phyloP scores from a whole-genome alignment of 1,139 yeast species.

The Candida sp. region DNA sequence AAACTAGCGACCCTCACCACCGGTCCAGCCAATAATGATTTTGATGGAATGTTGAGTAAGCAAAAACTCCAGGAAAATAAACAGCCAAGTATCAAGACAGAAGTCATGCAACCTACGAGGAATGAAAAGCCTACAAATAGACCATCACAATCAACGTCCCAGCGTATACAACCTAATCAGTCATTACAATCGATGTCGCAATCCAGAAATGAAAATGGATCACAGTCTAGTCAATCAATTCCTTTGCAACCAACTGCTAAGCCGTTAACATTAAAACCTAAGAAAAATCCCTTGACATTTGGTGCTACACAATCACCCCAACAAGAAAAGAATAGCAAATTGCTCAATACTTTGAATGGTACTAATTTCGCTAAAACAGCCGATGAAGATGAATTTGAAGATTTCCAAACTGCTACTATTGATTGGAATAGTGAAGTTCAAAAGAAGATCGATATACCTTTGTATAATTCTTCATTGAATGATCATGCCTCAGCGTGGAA shows the following conservation, averaged over 20 bases:
- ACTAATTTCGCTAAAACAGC: slow-evolving; percentile 11
- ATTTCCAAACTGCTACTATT: slow-evolving; percentile 19
- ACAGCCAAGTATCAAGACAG: slow-evolving; percentile 7
- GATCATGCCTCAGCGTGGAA: not conserved
- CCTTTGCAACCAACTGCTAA: not conserved
- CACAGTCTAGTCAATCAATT: not conserved
- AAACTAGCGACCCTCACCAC: slow-evolving; percentile 22
- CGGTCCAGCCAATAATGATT: slow-evolving; percentile 11
- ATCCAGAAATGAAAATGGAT: not conserved
- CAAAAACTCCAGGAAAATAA: slow-evolving; percentile 23
- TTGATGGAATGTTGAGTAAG: slow-evolving; percentile 30
- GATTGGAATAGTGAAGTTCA: slow-evolving; percentile 19
- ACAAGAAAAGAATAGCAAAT: slow-evolving; percentile 12
- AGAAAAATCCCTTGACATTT: slow-evolving; percentile 15
- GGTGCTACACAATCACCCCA: slow-evolving; percentile 18
- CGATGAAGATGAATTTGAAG: slow-evolving; percentile 29
- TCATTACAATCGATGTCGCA: not conserved
- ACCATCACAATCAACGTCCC: slow-evolving; percentile 1
- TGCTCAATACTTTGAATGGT: slow-evolving; percentile 19
- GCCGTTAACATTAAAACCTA: slow-evolving; percentile 11
- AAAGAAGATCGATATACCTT: slow-evolving; percentile 6
- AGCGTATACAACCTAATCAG: too few relatives aligned
- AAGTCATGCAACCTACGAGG: slow-evolving; percentile 12
- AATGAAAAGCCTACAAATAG: not conserved
- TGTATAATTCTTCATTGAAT: slow-evolving; percentile 2